Evolutionary conservation across 1,139 yeast species (phyloP).

Genomic region (Blastobotrys raffinosifermentans): DNA sequence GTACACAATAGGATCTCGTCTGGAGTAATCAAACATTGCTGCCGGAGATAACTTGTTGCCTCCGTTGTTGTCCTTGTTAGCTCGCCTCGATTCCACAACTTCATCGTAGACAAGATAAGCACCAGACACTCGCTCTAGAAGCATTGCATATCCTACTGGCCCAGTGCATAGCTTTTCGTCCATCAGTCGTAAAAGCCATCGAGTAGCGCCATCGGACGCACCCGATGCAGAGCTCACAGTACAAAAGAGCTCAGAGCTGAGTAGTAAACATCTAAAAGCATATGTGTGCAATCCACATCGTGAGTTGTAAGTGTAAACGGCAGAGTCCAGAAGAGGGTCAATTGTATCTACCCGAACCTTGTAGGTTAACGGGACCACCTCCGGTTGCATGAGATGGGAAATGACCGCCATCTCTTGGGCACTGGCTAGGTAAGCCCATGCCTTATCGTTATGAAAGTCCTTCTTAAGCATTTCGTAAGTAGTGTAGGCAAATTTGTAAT

Average conservation of each 20-base stretch:
- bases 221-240: conserved; percentile 23
- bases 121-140: conserved; percentile 45
- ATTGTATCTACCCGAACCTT: conserved; percentile 55
- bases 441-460: conserved; percentile 72
- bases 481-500: conserved; percentile 77
- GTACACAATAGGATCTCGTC: conserved; percentile 15
- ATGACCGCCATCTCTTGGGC: conserved; percentile 83
- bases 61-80: conserved; percentile 1
- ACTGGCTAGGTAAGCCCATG: conserved; percentile 79
- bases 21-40: conserved; percentile 1
- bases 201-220: conserved; percentile 32
- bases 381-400: conserved; percentile 53
- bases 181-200: conserved; percentile 35
- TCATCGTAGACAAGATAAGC: conserved; percentile 33
- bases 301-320: conserved; percentile 57
- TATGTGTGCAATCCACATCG: conserved; percentile 59
- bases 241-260: conserved; percentile 35
- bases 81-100: conserved; percentile 8
- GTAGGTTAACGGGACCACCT: conserved; percentile 39
- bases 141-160: conserved; percentile 37
- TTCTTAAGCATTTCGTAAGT: conserved; percentile 78
- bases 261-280: conserved; percentile 45
- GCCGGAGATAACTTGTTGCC: conserved; percentile 1
- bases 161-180: conserved; percentile 33
- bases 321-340: conserved; percentile 62